Percentiles rank a stretch among this genome's conserved stretches.
Evolutionary conservation across 2,329 filamentous ascomycete genomes (phyloP).

Genomic region (Parastagonospora avenae): DNA sequence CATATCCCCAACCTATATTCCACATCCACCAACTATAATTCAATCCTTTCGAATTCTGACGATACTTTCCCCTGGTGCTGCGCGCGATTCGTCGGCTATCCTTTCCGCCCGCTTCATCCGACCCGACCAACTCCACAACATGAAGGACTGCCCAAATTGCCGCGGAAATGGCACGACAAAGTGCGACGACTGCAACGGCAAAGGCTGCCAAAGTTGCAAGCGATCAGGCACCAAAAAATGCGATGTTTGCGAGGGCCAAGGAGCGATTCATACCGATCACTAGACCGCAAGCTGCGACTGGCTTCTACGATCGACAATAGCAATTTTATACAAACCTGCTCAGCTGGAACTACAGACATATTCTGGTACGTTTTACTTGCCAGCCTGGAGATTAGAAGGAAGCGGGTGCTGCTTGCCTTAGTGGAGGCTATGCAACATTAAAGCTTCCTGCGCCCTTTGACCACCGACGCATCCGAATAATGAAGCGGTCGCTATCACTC

Average conservation of each 20-base stretch:
- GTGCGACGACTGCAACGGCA: slow-evolving; percentile 42
- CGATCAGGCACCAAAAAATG: slow-evolving; percentile 33
- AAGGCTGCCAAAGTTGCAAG: slow-evolving; percentile 36
- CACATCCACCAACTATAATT: background rate
- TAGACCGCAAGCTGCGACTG: slow-evolving; percentile 15
- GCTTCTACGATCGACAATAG: slow-evolving; percentile 8
- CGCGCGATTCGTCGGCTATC: slow-evolving; percentile 9
- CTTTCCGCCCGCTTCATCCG: slow-evolving; percentile 11
- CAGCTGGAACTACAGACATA: slow-evolving; percentile 19
- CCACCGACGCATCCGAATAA: background rate
- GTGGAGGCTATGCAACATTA: background rate
- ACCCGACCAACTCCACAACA: slow-evolving; percentile 7
- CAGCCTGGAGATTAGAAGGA: background rate
- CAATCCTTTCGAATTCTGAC: slow-evolving; percentile 4
- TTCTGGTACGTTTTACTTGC: slow-evolving; percentile 10
- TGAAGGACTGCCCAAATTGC: slow-evolving; percentile 43
- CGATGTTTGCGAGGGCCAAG: slow-evolving; percentile 40
- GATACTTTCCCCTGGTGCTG: background rate
- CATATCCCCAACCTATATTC: background rate
- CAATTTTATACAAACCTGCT: slow-evolving; percentile 5
- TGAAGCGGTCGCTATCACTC: background rate
- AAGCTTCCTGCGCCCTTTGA: background rate
- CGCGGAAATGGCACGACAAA: slow-evolving; percentile 40
- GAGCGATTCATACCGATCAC: slow-evolving; percentile 38
- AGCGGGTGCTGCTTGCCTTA: background rate